Base-by-base conservation (phyloP, 371 early-diverging fungal species). In the Batrachochytrium dendrobatidis region DNA sequence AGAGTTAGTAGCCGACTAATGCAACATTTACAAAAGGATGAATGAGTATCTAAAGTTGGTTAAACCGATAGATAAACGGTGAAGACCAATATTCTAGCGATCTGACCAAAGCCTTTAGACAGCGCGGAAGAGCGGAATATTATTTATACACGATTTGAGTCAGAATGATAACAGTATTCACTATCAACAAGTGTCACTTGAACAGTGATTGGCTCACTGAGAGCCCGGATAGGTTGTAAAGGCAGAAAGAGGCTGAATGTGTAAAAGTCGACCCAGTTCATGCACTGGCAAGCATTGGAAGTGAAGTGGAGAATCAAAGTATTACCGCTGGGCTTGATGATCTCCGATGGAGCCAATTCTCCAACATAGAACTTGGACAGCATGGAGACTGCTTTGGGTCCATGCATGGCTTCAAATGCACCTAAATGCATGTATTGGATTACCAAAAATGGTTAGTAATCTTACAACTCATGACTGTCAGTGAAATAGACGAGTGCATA, bases 351-450 rank as follows among this genome's bases (percentile, higher is more conserved):
- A 35, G 59, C 82, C 26, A 90, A 65, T 58, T 92, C 91, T 39
- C 88, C 90, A 34, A 83, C 87, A 66, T 89, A 89, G 63, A 79
- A 86, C 72, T 90, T 83, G 63, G 85, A 84, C 55, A 92, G 72
- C 3, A 84, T 71, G 66, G 86, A 82, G 60, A 81, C 77, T 20
- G 88, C 81, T 54, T 81, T 74, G 60, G 75, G 77, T 18, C 83
- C 83, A 66, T 92, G 92, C 83, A 92, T 88, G 24, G 85, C 86
- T 62, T 89, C 84, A 68, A 94, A 94, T 7, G 88, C 87, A 64
- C 90, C 92, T 84, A 28, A n/a, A 26, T 35, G 35, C 20, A n/a
- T 12, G 24, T 24, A 34, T 30, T 0, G 24, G 51, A 44, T 17
- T 52, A 59, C 25, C 29, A 32, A 29, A 52, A 32, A 26, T 28